Percentiles rank a stretch among this genome's conserved stretches.
Conservation (phyloP, 331 rosid species). For the Saraca asoca region DNA sequence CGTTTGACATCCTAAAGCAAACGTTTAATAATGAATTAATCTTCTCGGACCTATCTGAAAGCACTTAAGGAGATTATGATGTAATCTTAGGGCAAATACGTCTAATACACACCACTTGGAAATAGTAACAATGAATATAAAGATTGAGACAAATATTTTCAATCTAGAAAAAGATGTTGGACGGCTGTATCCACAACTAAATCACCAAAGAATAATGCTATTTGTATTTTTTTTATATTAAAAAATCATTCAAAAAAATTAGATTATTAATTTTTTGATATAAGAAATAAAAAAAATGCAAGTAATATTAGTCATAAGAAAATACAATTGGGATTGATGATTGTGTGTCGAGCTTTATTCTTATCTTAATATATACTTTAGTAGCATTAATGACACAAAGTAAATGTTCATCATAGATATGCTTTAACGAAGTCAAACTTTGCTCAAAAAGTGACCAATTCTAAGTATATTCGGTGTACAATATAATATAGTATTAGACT, state of each 20-base stretch:
- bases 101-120: neutral
- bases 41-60: no score
- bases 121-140: conserved; percentile 2
- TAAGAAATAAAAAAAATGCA: no score
- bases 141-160: conserved; percentile 36
- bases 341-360: conserved; percentile 77
- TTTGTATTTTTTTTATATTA: no score
- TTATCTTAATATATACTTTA: conserved; percentile 61
- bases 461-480: conserved; percentile 47
- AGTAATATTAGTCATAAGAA: no score
- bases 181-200: conserved; percentile 48
- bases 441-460: conserved; percentile 46
- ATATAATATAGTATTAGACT: conserved; percentile 26
- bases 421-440: conserved; percentile 69
- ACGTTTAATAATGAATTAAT: no score
- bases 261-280: no score
- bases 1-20: no score
- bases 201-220: no score
- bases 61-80: no score
- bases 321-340: conserved; percentile 59
- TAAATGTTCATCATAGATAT: conserved; percentile 50
- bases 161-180: conserved; percentile 60
- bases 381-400: conserved; percentile 58
- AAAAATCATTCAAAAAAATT: no score
- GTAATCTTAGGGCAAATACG: no score